These are phyloP conservation scores for Agaricus bisporus DNA, from an alignment of 768 basidiomycete species.

Conservation along the genomic window DNA sequence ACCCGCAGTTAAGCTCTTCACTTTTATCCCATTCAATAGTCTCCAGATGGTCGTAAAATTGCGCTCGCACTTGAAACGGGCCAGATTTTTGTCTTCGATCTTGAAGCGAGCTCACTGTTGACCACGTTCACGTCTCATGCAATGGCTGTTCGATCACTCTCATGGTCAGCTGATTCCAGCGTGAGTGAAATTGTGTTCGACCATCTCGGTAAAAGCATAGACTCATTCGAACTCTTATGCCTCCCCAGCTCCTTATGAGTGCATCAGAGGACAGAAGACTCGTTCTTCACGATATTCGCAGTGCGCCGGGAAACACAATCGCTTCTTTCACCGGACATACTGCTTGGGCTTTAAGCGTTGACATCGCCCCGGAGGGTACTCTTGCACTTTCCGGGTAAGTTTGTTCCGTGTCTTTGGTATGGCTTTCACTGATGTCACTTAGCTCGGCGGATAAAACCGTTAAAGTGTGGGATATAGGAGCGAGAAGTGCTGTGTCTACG, in stretches of 20 bases:
- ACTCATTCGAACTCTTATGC: background rate
- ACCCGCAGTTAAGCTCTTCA: background rate
- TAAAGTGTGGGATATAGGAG: conserved; percentile 81
- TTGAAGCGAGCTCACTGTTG: conserved; percentile 57
- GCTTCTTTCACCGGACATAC: conserved; percentile 84
- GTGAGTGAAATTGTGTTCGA: conserved; percentile 37
- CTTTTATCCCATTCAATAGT: conserved; percentile 38
- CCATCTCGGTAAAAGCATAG: conserved; percentile 1
- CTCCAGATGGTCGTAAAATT: conserved; percentile 79
- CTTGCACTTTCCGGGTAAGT: conserved; percentile 77
- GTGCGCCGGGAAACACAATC: conserved; percentile 72
- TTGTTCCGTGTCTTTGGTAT: background rate
- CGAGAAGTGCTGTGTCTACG: conserved; percentile 70
- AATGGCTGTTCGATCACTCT: conserved; percentile 79
- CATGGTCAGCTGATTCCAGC: conserved; percentile 87
- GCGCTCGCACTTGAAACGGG: conserved; percentile 83
- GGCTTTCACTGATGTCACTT: background rate
- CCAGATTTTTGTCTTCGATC: conserved; percentile 83
- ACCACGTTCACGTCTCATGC: conserved; percentile 83
- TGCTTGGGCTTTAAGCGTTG: conserved; percentile 84
- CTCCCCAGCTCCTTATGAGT: conserved; percentile 68
- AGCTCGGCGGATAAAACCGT: conserved; percentile 66
- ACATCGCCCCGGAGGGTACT: conserved; percentile 76
- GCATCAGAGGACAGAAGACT: conserved; percentile 93
- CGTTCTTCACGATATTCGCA: conserved; percentile 83